Percentiles rank a stretch among this genome's conserved stretches.
Conservation (phyloP, 768 basidiomycete species). For the Suillus discolor region DNA sequence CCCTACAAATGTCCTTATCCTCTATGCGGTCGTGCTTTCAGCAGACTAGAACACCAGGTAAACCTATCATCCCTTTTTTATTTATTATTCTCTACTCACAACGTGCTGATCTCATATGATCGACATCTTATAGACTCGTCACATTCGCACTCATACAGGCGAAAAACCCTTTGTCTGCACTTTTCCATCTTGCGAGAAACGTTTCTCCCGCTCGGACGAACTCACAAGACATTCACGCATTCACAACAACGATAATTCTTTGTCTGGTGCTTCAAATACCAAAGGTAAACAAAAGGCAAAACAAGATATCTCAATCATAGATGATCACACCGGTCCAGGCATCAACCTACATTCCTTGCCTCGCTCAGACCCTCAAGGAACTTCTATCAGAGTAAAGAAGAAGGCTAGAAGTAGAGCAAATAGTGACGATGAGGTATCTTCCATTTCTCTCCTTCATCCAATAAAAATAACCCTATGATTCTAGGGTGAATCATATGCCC, state of each 20-base stretch:
- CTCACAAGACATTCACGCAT: constrained; percentile 95
- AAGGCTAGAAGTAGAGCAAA: constrained; percentile 79
- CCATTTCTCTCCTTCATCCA: constrained; percentile 27
- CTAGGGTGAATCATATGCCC: constrained; percentile 60
- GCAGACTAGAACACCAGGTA: constrained; percentile 94
- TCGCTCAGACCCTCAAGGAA: constrained; percentile 24
- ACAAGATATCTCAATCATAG: constrained; percentile 23
- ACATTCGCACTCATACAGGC: constrained; percentile 97
- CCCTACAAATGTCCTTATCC: constrained; percentile 97
- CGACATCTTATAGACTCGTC: constrained; percentile 70
- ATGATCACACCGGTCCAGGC: constrained; percentile 25
- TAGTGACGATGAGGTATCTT: constrained; percentile 80
- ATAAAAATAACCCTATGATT: constrained; percentile 21
- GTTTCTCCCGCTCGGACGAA: constrained; percentile 98
- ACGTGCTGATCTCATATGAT: constrained; percentile 22
- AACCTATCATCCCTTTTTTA: constrained; percentile 19
- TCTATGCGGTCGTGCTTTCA: constrained; percentile 94
- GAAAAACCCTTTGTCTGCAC: constrained; percentile 97
- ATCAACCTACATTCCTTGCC: constrained; percentile 30
- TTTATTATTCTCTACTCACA: constrained; percentile 13
- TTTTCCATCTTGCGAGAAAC: constrained; percentile 94
- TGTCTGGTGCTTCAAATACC: constrained; percentile 14
- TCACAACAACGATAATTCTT: constrained; percentile 65
- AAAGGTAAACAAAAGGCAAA: constrained; percentile 35
- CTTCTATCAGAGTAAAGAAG: constrained; percentile 57